phyloP scores from a whole-genome alignment of 768 basidiomycete genomes.

The Fistulinella prunicolor region DNA sequence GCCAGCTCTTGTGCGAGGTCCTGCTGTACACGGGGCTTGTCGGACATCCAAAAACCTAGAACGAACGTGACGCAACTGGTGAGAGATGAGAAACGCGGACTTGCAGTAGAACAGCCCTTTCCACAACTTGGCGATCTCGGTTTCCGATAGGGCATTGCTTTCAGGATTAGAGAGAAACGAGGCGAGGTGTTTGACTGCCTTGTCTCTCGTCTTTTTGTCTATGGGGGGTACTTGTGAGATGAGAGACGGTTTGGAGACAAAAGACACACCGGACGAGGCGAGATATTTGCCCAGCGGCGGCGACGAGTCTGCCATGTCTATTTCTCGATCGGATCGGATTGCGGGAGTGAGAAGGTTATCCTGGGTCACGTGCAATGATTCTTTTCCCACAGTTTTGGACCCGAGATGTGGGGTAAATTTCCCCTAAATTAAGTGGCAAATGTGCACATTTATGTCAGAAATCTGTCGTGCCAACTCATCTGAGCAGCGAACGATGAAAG shows the following conservation, averaged over 20 bases:
- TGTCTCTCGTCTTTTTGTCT: slow-evolving; percentile 94
- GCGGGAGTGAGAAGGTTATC: slow-evolving; percentile 3
- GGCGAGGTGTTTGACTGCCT: slow-evolving; percentile 77
- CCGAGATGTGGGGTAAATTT: no score
- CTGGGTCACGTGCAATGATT: slow-evolving; percentile 6
- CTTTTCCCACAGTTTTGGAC: no score
- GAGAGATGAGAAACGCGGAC: slow-evolving; percentile 19
- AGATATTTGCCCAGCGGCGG: slow-evolving; percentile 86
- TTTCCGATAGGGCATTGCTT: slow-evolving; percentile 56
- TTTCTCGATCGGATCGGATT: slow-evolving; percentile 17
- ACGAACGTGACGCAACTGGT: neutral
- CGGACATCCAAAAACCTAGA: slow-evolving; percentile 98
- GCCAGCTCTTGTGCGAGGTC: slow-evolving; percentile 84
- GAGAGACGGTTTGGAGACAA: neutral
- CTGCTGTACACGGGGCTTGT: slow-evolving; percentile 96
- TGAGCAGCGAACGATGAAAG: slow-evolving; percentile 48
- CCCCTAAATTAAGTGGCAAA: no score
- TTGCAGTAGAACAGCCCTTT: slow-evolving; percentile 96
- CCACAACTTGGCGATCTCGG: slow-evolving; percentile 92
- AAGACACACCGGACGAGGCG: slow-evolving; percentile 76
- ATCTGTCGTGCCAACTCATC: no score
- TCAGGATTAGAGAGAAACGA: slow-evolving; percentile 71
- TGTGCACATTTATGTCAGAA: no score
- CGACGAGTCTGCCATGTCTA: slow-evolving; percentile 35
- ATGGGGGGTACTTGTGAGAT: neutral